A percentile compares a stretch with the other conserved stretches of the same genome.
phyloP scores from a whole-genome alignment of 495 filamentous ascomycete genomes.

The Penicillium mononematosum region DNA sequence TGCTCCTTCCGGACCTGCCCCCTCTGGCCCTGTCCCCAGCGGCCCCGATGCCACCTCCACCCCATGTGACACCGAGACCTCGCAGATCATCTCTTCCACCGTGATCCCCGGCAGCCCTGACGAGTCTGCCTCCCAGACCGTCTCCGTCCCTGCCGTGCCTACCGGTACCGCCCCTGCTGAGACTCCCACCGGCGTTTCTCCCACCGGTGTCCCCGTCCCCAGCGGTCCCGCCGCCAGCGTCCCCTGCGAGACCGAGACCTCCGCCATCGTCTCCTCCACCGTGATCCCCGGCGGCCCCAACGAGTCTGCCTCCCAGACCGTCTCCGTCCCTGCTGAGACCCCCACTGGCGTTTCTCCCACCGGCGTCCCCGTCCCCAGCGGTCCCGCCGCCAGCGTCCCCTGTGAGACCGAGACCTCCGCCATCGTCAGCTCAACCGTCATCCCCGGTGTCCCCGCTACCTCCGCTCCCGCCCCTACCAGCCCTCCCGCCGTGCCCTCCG shows the following conservation, averaged over 20 bases:
- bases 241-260: constrained; percentile 25
- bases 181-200: constrained; percentile 13
- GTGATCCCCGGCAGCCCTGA: constrained; percentile 13
- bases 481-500: constrained; percentile 9
- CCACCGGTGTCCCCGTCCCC: constrained; percentile 2
- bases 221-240: constrained; percentile 9
- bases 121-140: constrained; percentile 7
- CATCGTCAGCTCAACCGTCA: constrained; percentile 13
- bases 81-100: constrained; percentile 10
- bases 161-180: constrained; percentile 13
- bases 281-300: constrained; percentile 7
- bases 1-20: constrained; percentile 6
- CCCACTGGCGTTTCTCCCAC: constrained; percentile 12
- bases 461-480: constrained; percentile 19
- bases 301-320: not conserved
- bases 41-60: constrained; percentile 15
- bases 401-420: constrained; percentile 23
- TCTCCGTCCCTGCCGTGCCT: constrained; percentile 7
- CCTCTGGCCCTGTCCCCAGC: not conserved
- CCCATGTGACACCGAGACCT: constrained; percentile 27
- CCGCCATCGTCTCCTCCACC: constrained; percentile 11
- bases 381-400: constrained; percentile 17
- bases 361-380: constrained; percentile 5
- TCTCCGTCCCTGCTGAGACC: constrained; percentile 6
- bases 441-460: constrained; percentile 4